phyloP scores from a whole-genome alignment of 495 filamentous ascomycete genomes.

The Neurospora tetrasperma region DNA sequence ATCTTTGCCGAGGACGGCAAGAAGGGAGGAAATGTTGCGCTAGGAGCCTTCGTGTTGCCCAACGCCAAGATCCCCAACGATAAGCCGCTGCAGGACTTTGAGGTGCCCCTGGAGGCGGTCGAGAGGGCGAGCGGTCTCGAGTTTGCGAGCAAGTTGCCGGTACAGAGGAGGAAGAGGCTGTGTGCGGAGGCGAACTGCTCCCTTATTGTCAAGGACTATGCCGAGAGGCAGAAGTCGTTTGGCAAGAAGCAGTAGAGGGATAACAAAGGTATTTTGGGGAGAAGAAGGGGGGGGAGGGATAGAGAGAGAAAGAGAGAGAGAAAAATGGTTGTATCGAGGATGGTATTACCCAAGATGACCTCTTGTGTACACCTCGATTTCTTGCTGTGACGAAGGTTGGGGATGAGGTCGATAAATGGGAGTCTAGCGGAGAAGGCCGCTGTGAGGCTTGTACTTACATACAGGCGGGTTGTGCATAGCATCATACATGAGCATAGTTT shows the following conservation, averaged over 20 bases:
- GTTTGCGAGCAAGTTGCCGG: conserved; percentile 71
- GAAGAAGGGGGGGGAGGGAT: too few species aligned
- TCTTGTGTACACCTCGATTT: neutral
- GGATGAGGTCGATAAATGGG: neutral
- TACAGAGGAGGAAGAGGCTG: conserved; percentile 60
- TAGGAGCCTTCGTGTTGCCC: conserved; percentile 91
- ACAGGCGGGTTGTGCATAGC: neutral
- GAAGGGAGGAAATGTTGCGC: conserved; percentile 62
- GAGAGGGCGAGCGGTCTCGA: conserved; percentile 88
- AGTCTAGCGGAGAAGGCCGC: neutral
- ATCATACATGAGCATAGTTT: neutral
- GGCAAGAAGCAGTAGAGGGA: conserved; percentile 18
- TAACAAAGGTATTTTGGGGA: neutral
- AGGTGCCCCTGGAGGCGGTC: conserved; percentile 84
- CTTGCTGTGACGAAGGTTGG: neutral
- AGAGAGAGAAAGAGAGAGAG: neutral
- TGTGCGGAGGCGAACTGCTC: conserved; percentile 79
- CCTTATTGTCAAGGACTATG: conserved; percentile 70
- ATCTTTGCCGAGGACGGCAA: conserved; percentile 85
- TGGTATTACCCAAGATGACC: neutral
- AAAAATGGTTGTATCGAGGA: neutral
- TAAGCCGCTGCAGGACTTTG: conserved; percentile 77
- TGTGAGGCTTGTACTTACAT: neutral
- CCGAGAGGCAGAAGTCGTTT: conserved; percentile 51
- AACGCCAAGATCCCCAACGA: conserved; percentile 85